phyloP scores from a whole-genome alignment of 2,329 filamentous ascomycete species.

The Arthroderma uncinatum region DNA sequence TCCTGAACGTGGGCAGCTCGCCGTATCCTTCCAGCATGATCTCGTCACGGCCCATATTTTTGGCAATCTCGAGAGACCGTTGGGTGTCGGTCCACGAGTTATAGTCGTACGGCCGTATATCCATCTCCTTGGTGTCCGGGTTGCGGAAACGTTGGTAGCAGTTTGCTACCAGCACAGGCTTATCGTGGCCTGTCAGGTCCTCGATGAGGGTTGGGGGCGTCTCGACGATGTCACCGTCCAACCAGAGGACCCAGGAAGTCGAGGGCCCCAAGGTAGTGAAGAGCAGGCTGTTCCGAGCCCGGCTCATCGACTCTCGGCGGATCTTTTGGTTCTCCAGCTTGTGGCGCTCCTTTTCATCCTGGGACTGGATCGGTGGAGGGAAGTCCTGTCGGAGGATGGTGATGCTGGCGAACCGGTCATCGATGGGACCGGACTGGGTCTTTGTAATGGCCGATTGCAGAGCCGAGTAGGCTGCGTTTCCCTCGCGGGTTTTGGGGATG shows the following conservation, averaged over 20 bases:
- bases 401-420: constrained; percentile 78
- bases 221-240: constrained; percentile 86
- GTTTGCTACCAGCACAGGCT: constrained; percentile 87
- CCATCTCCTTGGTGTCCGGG: constrained; percentile 55
- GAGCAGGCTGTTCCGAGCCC: constrained; percentile 82
- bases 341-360: constrained; percentile 80
- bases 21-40: constrained; percentile 87
- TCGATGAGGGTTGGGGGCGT: constrained; percentile 76
- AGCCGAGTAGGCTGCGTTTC: constrained; percentile 71
- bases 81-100: constrained; percentile 95
- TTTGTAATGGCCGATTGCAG: constrained; percentile 76
- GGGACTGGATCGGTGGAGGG: constrained; percentile 65
- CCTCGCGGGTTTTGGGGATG: constrained; percentile 83
- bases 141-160: constrained; percentile 85
- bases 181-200: constrained; percentile 76
- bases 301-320: constrained; percentile 79
- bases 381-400: constrained; percentile 94
- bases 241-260: constrained; percentile 94
- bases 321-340: constrained; percentile 83
- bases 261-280: constrained; percentile 87
- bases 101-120: constrained; percentile 83
- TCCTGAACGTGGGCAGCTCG: constrained; percentile 84
- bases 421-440: constrained; percentile 72
- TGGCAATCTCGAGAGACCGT: constrained; percentile 61
- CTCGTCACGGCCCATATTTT: constrained; percentile 78